Base-by-base conservation (phyloP, 129 eudicot species). In the Scalesia atractyloides region DNA sequence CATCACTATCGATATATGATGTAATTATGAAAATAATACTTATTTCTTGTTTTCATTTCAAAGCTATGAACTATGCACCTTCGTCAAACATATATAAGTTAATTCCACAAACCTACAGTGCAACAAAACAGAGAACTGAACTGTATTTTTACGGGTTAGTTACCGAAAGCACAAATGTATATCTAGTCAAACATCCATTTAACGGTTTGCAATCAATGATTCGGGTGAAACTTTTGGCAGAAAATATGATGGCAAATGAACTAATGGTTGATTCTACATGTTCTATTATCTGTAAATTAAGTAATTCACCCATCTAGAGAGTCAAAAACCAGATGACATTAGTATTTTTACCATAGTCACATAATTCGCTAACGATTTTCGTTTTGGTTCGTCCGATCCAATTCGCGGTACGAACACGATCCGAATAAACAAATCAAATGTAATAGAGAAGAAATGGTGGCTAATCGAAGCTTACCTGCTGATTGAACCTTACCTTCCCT, bases 141-240 rank as follows among this genome's bases (percentile, higher is more conserved):
- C 11, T 14, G n/a, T 60, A 30, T 13, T 3, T 17, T 30, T 26
- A 22, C 16, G 3, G 64, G 7, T 22, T 58, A 54, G 9, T 9
- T 19, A 56, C 62, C 34, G 19, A 56, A 56, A 9, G 15, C 63
- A 19, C 63, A 57, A 5, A 26, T 59, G 65, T 4, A 59, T 59
- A 24, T 12, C 62, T 22, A 59, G 13, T 12, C 64, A 24, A 24
- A 4, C 17, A 59, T 7, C 17, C 39, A 59, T 59, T 58, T 59
- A 59, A 59, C 10, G n/a, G 41, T 59, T 59, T 24, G 65, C 65
- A 59, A 59, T 24, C 65, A 24, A 59, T 13, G 65, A 59, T 59
- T 24, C 17, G 13, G 65, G 18, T 13, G 16, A 30, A 59, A 24
- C 41, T 59, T 24, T 57, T 59, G 43, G 18, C 43, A 1, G 41